A percentile compares a stretch with the other conserved stretches of the same genome.
phyloP scores from a whole-genome alignment of 108 stramenopile species.

The Pseudonitzschia multiseries region DNA sequence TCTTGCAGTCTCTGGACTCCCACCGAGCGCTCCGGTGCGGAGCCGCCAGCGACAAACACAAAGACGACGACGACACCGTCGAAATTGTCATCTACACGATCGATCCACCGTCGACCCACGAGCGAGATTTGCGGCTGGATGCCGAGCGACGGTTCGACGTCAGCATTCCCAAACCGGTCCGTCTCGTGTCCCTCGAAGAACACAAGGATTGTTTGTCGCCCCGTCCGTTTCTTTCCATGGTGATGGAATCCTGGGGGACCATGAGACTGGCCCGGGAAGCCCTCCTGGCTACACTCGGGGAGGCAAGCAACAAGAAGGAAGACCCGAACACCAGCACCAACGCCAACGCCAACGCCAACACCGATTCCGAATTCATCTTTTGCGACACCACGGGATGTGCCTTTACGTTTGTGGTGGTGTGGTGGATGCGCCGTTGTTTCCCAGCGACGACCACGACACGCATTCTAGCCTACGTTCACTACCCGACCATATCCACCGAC shows the following conservation, averaged over 20 bases:
- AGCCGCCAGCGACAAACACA: slow-evolving; percentile 6
- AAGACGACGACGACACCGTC: slow-evolving; percentile 7
- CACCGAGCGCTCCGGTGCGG: slow-evolving; percentile 23
- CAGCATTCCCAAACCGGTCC: slow-evolving; percentile 24
- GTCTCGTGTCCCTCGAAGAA: slow-evolving; percentile 35
- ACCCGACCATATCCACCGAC: slow-evolving; percentile 97
- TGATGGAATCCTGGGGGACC: slow-evolving; percentile 87
- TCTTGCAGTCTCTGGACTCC: slow-evolving; percentile 48
- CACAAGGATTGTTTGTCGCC: slow-evolving; percentile 24
- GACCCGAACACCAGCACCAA: no score
- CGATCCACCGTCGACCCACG: slow-evolving; percentile 55
- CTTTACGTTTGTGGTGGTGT: slow-evolving; percentile 89
- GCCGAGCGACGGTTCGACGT: slow-evolving; percentile 37
- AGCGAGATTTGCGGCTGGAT: slow-evolving; percentile 30
- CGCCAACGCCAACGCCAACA: no score
- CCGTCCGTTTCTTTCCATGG: slow-evolving; percentile 68
- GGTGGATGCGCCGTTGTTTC: slow-evolving; percentile 25
- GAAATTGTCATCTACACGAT: slow-evolving; percentile 85
- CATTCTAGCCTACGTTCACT: slow-evolving; percentile 94
- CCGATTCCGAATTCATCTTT: slow-evolving; percentile 48
- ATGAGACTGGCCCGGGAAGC: slow-evolving; percentile 75
- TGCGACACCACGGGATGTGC: slow-evolving; percentile 96
- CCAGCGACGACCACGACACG: slow-evolving; percentile 35
- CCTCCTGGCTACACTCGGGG: not conserved
- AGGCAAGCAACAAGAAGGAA: slow-evolving; percentile 37